These are phyloP conservation scores for Pestalotiopsis sp. DNA, from an alignment of 2,329 filamentous ascomycete species.

Conservation along the genomic window DNA sequence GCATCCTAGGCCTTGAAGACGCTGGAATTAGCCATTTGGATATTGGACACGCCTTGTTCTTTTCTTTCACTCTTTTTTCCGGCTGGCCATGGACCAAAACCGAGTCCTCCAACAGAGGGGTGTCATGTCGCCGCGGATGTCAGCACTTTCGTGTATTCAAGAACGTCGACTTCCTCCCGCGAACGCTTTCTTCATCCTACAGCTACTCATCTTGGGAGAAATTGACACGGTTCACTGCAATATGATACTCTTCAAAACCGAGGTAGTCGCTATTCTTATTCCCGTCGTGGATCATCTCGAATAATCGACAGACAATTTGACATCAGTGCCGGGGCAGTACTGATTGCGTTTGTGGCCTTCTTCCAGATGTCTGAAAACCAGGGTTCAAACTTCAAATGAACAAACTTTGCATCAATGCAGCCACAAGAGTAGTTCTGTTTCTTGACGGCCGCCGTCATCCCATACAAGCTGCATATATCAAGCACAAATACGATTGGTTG, in stretches of 20 bases:
- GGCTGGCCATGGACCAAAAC: too few relatives aligned
- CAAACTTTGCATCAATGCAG: too few relatives aligned
- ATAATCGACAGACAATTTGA: too few relatives aligned
- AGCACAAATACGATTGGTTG: too few relatives aligned
- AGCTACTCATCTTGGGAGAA: not conserved
- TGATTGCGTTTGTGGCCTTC: too few relatives aligned
- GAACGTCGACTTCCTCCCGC: not conserved
- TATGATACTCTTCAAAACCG: not conserved
- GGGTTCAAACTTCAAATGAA: too few relatives aligned
- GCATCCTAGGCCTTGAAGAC: not conserved
- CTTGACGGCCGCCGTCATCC: too few relatives aligned
- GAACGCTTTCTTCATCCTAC: not conserved
- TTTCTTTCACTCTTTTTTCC: not conserved
- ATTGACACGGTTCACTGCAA: not conserved
- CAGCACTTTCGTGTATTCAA: not conserved
- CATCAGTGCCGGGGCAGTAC: too few relatives aligned
- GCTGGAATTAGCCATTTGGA: not conserved
- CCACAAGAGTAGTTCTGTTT: too few relatives aligned
- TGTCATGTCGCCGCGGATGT: not conserved
- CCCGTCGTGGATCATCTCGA: not conserved
- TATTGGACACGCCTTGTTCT: not conserved
- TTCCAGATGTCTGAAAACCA: too few relatives aligned
- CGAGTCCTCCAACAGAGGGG: too few relatives aligned
- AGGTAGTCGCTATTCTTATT: not conserved
- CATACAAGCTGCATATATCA: too few relatives aligned